Percentiles rank a stretch among this genome's conserved stretches.
These are phyloP conservation scores for Tulasnella sp. DNA, from an alignment of 768 basidiomycete species.

Conservation along the genomic window DNA sequence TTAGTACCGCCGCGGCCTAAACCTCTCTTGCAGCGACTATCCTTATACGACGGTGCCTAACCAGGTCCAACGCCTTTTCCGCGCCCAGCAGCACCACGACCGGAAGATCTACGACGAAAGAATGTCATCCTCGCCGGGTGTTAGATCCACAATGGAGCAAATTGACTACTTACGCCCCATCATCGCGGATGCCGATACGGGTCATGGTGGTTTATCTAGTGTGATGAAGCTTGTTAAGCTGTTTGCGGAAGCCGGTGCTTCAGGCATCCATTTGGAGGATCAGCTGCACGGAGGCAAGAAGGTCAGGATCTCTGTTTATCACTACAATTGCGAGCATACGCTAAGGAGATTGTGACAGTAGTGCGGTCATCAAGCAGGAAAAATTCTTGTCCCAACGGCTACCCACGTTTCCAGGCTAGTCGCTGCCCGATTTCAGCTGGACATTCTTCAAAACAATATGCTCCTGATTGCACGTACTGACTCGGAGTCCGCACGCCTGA, in stretches of 20 bases:
- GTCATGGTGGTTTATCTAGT: conserved; percentile 84
- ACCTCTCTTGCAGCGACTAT: conserved; percentile 50
- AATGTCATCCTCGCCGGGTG: conserved; percentile 47
- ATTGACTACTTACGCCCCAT: conserved; percentile 86
- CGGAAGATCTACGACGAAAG: conserved; percentile 87
- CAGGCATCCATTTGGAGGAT: conserved; percentile 87
- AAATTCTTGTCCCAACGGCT: conserved; percentile 83
- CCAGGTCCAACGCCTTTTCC: conserved; percentile 83
- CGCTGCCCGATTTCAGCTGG: conserved; percentile 80
- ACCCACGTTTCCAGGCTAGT: conserved; percentile 77
- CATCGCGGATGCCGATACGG: conserved; percentile 90
- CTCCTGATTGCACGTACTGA: conserved; percentile 86
- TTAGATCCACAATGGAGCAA: conserved; percentile 58
- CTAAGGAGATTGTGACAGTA: conserved; percentile 20
- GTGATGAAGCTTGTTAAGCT: conserved; percentile 91
- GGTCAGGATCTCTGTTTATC: conserved; percentile 27
- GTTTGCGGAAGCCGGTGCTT: conserved; percentile 88
- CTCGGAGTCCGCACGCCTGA: conserved; percentile 72
- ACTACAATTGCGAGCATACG: not conserved
- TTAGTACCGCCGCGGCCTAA: not conserved
- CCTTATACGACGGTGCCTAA: conserved; percentile 95
- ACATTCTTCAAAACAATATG: conserved; percentile 79
- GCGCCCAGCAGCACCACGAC: conserved; percentile 86
- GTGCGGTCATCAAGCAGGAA: conserved; percentile 84
- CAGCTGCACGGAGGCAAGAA: conserved; percentile 93